These are phyloP conservation scores for Nannochloris sp. DNA, from an alignment of 139 green algal species.

Conservation along the genomic window DNA sequence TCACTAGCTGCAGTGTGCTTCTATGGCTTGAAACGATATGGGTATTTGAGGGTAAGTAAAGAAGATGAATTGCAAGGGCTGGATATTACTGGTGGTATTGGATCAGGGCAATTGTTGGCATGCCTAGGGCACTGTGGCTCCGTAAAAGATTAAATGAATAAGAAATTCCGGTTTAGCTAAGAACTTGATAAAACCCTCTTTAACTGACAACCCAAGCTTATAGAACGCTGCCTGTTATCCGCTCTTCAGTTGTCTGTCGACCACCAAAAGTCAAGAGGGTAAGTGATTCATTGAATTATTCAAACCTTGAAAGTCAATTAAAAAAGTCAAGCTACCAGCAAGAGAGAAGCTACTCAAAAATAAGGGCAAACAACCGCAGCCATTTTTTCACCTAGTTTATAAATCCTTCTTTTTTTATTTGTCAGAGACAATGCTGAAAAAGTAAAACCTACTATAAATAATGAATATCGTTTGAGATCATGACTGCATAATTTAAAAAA, in stretches of 20 bases:
- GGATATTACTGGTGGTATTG: constrained; percentile 8
- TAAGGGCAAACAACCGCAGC: not conserved
- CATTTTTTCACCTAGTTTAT: no score
- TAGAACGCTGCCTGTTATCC: not conserved
- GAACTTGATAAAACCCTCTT: no score
- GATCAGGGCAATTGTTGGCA: no score
- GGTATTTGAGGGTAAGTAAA: constrained; percentile 7
- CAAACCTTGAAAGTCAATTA: not conserved
- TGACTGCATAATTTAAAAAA: no score
- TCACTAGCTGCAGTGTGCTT: not conserved
- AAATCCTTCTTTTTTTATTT: no score
- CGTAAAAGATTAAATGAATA: no score
- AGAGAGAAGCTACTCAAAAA: not conserved
- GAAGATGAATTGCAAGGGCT: constrained; percentile 8
- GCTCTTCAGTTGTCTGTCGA: not conserved
- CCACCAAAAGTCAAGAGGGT: not conserved
- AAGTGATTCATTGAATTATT: not conserved
- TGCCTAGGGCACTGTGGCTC: no score
- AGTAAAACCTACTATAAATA: no score
- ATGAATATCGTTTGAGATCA: no score
- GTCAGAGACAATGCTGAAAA: no score
- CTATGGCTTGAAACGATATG: not conserved
- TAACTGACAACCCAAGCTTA: no score
- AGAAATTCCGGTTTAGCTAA: no score
- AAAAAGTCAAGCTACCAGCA: not conserved